Percentiles rank a stretch among this genome's conserved stretches.
Conservation (phyloP, 2,329 filamentous ascomycete species). For the Trichophyton mentagrophytes region DNA sequence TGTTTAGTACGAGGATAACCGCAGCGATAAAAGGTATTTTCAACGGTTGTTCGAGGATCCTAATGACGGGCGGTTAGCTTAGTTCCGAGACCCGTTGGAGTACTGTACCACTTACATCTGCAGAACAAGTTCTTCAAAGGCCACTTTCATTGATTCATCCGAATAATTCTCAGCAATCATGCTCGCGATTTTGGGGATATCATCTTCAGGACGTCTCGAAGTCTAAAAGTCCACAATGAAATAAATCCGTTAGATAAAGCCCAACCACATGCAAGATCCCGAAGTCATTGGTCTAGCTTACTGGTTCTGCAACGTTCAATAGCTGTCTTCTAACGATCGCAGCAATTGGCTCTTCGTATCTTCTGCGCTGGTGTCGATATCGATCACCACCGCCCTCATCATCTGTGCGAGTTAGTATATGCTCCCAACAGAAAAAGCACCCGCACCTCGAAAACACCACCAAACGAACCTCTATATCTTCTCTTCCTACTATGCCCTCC, state of each 20-base stretch:
- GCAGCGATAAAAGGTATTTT: conserved; percentile 94
- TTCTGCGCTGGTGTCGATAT: conserved; percentile 57
- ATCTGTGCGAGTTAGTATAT: conserved; percentile 35
- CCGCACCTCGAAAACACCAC: background rate
- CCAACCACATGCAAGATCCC: background rate
- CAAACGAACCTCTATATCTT: conserved; percentile 58
- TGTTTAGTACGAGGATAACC: conserved; percentile 67
- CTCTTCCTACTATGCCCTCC: conserved; percentile 54
- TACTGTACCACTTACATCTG: conserved; percentile 48
- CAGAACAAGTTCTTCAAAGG: conserved; percentile 59
- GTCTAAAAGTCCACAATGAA: conserved; percentile 30
- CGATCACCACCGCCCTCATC: conserved; percentile 64
- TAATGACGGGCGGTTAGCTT: conserved; percentile 17
- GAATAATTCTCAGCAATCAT: conserved; percentile 72
- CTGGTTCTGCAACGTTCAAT: conserved; percentile 66
- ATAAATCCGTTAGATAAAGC: background rate
- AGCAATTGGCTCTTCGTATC: conserved; percentile 59
- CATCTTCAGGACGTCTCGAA: conserved; percentile 64
- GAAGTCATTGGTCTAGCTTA: conserved; percentile 14
- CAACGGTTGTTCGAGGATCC: conserved; percentile 76
- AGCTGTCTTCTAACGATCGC: conserved; percentile 66
- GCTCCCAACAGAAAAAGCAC: too few relatives aligned
- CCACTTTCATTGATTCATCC: conserved; percentile 61
- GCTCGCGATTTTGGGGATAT: conserved; percentile 61
- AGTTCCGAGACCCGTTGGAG: background rate